Evolutionary conservation across 129 eudicot genomes (phyloP), one percentile per base, ranked within the genome.

Genomic region (Oenanthe sinensis): DNA sequence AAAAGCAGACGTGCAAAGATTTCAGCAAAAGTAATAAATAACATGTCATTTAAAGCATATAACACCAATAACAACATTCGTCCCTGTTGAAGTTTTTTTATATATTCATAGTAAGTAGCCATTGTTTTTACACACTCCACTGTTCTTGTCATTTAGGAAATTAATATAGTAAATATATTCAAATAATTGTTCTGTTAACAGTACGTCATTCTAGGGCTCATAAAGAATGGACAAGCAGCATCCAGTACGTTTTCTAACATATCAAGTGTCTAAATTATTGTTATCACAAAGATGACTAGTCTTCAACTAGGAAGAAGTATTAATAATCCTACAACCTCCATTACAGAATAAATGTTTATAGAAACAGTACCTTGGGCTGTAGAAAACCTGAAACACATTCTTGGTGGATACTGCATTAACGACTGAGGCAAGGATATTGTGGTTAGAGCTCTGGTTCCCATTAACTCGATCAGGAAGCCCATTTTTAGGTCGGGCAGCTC

Each of bases 401-500:
- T 88, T 93, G 83, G 82, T 80, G 44, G 97, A 89, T 55, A 93
- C 72, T 30, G 98, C 96, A 79, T 84, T 86, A 33, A 91, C 90
- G 5, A 89, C 93, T 3, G 83, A 80, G 62, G 90, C 82, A 81
- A 93, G 97, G 83, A 85, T 80, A 76, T 84, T 85, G 13, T 87
- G 82, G 74, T 79, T 87, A 19, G 92, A 86, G 40, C 75, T 82
- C 67, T 87, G 93, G 82, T 83, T 88, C 75, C 87, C 86, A n/a
- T 82, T 83, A 71, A 86, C 76, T 40, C 90, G 84, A 30, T 91
- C 91, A 11, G 97, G 96, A 70, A 93, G 87, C 48, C 83, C 88
- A 69, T 83, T 89, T 91, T 95, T 88, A 45, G 96, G 96, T 77
- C 93, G 89, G n/a, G n/a, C n/a, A n/a, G n/a, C n/a, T n/a, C n/a